Evolutionary conservation across 352 stramenopile genomes (phyloP), one percentile per base, ranked within the genome.

Genomic region (Phytophthora syringae): DNA sequence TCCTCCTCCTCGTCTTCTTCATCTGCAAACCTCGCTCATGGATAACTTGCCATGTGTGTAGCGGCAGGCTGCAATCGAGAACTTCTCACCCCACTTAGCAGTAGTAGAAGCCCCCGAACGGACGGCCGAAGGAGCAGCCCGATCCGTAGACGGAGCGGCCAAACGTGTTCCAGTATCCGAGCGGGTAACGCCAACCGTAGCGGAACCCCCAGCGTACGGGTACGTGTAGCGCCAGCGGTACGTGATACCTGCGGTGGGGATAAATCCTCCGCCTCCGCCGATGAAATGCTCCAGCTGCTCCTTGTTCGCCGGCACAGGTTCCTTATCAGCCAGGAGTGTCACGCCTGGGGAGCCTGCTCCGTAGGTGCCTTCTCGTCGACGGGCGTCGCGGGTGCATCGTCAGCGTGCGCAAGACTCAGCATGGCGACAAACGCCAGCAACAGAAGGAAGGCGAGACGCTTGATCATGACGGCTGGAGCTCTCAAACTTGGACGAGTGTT

Each of bases 141-240:
- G 43, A 42, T 2, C 70, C 73, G 63, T 72, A 84, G 50, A 78
- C 52, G 11, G 34, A 36, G 37, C 58, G 70, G 11, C 73, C 76
- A 21, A 64, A 76, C 5, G 20, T 30, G 63, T 80, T 72, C 73
- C 73, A 84, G 53, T 71, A 84, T 21, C 39, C 22, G 7, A 80
- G 24, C 44, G 76, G 73, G 55, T 84, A 84, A 60, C 70, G 66
- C 67, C 66, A 84, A 49, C 70, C 73, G 21, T 75, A 80, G 48
- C 67, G 57, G 28, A 59, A 62, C 21, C 74, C 56, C 67, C 67
- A 36, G 3, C 7, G 34, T 44, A 64, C n/a, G 57, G 62, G 49
- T 49, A 70, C 24, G 56, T 68, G 52, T 67, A 82, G 45, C 74
- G 74, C 49, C 55, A 70, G 37, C 74, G 74, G 62, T 75, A 76